Base-by-base conservation (phyloP, 768 basidiomycete species). In the Lyophyllum shimeji region DNA sequence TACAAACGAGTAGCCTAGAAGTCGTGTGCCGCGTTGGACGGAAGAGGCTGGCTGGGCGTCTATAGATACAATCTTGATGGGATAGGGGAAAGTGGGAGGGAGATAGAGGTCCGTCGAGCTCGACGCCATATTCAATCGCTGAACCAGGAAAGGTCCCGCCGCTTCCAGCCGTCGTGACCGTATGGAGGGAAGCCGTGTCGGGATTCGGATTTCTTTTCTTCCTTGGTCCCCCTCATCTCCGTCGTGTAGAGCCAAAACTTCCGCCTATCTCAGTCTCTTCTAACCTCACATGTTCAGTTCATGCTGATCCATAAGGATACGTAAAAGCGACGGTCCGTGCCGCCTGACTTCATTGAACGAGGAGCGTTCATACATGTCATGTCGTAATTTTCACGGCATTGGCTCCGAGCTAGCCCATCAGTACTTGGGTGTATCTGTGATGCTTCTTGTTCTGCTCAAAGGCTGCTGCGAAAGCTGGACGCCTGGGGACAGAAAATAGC, bases 1-100 rank as follows among this genome's bases (percentile, higher is more conserved):
- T 43, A 82, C 79, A 74, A 90, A 95, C 6, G 90, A 89, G 67
- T 94, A 94, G 69, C 85, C 90, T 63, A 98, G 79, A 31, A 98
- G 82, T 60, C 86, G 84, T 46, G 87, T 79, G 44, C 93, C 93
- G 61, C 91, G 85, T 18, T 77, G 66, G 34, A 98, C 76, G 13
- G 73, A 50, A 2, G 75, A 64, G 21, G 74, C 67, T 0, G 78
- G 63, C 7, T 60, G 64, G 5, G 80, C 80, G 63, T 87, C 83
- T 58, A 94, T 75, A 17, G 87, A 85, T 52, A 85, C 79, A 67
- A 98, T 72, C 60, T 83, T 90, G 66, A 98, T 82, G 51, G 95
- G 95, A 76, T 85, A 98, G 1, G 94, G 90, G 40, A 96, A 83
- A n/a, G 76, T 73, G 24, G 79, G 72, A 2, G 95, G 93, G 9